A percentile compares a stretch with the other conserved stretches of the same genome.
phyloP scores from a whole-genome alignment of 495 filamentous ascomycete genomes.

The Thermothielavioides terrestris region DNA sequence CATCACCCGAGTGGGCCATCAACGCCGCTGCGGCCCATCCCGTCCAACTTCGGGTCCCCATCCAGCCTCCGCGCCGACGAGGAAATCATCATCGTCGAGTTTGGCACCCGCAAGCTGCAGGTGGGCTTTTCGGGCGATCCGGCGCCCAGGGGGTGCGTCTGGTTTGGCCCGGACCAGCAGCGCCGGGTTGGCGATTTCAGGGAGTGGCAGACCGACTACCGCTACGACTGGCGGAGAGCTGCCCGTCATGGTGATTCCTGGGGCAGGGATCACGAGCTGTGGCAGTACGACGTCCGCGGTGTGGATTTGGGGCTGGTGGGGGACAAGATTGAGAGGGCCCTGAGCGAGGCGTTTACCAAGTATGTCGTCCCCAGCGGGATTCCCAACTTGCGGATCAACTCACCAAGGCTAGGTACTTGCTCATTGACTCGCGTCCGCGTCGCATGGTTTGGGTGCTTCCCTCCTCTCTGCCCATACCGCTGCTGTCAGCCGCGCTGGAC shows the following conservation, averaged over 20 bases:
- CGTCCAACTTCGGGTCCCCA: constrained; percentile 62
- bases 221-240: constrained; percentile 36
- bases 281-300: constrained; percentile 62
- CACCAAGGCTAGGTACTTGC: constrained; percentile 46
- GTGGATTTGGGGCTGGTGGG: constrained; percentile 70
- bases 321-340: constrained; percentile 77
- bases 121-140: constrained; percentile 80
- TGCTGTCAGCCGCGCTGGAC: constrained; percentile 65
- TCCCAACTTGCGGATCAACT: background rate
- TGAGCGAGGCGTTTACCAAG: constrained; percentile 81
- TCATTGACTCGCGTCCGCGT: constrained; percentile 69
- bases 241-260: constrained; percentile 46
- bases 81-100: constrained; percentile 71
- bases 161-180: constrained; percentile 62
- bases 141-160: constrained; percentile 59
- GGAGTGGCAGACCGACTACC: constrained; percentile 53
- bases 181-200: constrained; percentile 77
- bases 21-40: constrained; percentile 51
- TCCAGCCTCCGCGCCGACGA: constrained; percentile 72
- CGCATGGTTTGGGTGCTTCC: constrained; percentile 64
- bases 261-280: constrained; percentile 70
- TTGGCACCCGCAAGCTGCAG: constrained; percentile 70
- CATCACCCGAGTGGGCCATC: constrained; percentile 38
- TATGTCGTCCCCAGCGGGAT: constrained; percentile 18
- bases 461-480: constrained; percentile 64